A percentile compares a stretch with the other conserved stretches of the same genome.
phyloP scores from a whole-genome alignment of 169 alveolate species.

The Gregarina niphandrodes region DNA sequence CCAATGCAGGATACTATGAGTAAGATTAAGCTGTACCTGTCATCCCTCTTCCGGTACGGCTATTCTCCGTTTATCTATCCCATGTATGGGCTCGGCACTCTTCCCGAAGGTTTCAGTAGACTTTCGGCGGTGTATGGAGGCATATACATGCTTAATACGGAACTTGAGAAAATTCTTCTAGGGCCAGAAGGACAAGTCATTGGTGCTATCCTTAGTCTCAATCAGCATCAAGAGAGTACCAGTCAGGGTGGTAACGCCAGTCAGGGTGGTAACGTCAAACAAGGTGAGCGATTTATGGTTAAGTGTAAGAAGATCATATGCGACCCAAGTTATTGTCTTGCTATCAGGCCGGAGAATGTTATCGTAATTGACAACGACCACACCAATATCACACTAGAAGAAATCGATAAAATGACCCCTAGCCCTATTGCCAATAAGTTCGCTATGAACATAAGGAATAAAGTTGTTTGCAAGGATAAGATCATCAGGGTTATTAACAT shows the following conservation, averaged over 20 bases:
- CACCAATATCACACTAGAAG: too few relatives aligned
- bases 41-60: conserved; percentile 76
- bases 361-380: too few relatives aligned
- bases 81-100: conserved; percentile 88
- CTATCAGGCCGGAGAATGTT: too few relatives aligned
- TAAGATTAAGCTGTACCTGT: conserved; percentile 64
- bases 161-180: conserved; percentile 61
- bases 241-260: too few relatives aligned
- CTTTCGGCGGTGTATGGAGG: conserved; percentile 87
- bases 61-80: conserved; percentile 93
- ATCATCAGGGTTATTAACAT: too few relatives aligned
- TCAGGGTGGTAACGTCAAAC: too few relatives aligned
- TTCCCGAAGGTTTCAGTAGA: conserved; percentile 78
- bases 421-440: too few relatives aligned
- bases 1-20: conserved; percentile 68
- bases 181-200: conserved; percentile 6
- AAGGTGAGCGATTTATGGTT: conserved; percentile 63
- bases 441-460: too few relatives aligned
- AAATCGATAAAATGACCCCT: too few relatives aligned
- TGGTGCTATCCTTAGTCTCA: too few relatives aligned
- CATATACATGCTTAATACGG: conserved; percentile 73
- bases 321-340: conserved; percentile 75
- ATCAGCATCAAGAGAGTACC: too few relatives aligned
- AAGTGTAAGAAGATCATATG: conserved; percentile 69
- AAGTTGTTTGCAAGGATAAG: too few relatives aligned